Evolutionary conservation across 768 basidiomycete genomes (phyloP).

Genomic region (Boletus sp.): DNA sequence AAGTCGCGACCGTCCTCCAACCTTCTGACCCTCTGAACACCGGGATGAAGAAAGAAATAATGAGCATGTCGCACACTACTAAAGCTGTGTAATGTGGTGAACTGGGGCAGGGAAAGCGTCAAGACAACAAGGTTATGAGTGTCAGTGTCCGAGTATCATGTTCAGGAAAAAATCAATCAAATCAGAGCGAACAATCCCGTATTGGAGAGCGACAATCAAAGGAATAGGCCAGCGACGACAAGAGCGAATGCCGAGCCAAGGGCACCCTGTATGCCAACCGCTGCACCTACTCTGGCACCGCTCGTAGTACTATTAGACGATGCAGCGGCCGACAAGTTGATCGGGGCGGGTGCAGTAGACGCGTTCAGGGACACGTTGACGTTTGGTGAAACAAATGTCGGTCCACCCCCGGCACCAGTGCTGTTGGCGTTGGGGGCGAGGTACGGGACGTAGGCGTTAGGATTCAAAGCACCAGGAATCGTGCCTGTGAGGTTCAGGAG

Average conservation of each 20-base stretch:
- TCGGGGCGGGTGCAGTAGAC: constrained; percentile 35
- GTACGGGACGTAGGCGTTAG: constrained; percentile 41
- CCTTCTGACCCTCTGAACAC: background rate
- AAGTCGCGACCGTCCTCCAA: background rate
- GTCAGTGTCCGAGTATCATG: background rate
- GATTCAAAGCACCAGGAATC: constrained; percentile 45
- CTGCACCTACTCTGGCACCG: background rate
- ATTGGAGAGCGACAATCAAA: background rate
- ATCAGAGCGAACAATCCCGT: background rate
- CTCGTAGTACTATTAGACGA: background rate
- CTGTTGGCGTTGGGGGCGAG: constrained; percentile 41
- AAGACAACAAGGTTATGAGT: background rate
- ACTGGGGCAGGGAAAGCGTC: background rate
- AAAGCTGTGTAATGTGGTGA: background rate
- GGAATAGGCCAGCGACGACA: constrained; percentile 3
- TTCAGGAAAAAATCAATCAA: background rate
- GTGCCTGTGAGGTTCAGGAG: constrained; percentile 41
- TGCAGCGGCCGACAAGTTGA: constrained; percentile 37
- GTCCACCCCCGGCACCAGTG: constrained; percentile 42
- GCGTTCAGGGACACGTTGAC: constrained; percentile 37
- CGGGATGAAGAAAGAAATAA: background rate
- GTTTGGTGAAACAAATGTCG: constrained; percentile 37
- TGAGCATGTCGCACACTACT: too few species aligned
- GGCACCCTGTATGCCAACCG: constrained; percentile 2
- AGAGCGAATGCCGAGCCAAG: constrained; percentile 8